These are phyloP conservation scores for Chrysopogon serrulatus DNA, from an alignment of 176 grass and related monocot genomes.

Conservation along the genomic window DNA sequence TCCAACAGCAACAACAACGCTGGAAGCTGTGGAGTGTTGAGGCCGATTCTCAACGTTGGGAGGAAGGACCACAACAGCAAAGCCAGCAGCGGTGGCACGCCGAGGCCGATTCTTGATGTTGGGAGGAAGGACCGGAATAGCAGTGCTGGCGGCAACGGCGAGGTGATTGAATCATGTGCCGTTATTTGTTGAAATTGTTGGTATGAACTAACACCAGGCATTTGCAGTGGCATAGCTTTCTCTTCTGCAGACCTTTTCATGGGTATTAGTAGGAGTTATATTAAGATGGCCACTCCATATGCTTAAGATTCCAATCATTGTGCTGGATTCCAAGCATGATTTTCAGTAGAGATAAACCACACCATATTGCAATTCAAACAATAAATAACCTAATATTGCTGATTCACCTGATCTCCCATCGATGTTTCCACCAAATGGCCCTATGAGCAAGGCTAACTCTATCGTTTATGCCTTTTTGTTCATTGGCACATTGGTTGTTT, in stretches of 20 bases:
- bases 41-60: background rate
- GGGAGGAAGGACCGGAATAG: slow-evolving; percentile 9
- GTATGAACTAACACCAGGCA: background rate
- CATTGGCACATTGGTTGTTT: background rate
- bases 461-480: background rate
- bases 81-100: background rate
- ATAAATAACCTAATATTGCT: background rate
- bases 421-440: background rate
- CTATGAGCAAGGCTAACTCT: background rate
- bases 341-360: background rate
- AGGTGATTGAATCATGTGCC: slow-evolving; percentile 36
- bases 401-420: background rate
- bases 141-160: background rate
- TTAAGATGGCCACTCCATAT: background rate
- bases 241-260: background rate
- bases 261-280: background rate
- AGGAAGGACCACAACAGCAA: background rate
- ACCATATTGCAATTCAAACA: background rate
- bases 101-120: background rate
- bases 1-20: background rate
- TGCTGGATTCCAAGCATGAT: background rate
- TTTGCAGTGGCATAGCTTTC: background rate
- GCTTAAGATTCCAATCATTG: background rate
- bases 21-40: background rate
- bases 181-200: background rate